Conservation (phyloP, 495 filamentous ascomycete genomes). For the Xylaria flabelliformis region DNA sequence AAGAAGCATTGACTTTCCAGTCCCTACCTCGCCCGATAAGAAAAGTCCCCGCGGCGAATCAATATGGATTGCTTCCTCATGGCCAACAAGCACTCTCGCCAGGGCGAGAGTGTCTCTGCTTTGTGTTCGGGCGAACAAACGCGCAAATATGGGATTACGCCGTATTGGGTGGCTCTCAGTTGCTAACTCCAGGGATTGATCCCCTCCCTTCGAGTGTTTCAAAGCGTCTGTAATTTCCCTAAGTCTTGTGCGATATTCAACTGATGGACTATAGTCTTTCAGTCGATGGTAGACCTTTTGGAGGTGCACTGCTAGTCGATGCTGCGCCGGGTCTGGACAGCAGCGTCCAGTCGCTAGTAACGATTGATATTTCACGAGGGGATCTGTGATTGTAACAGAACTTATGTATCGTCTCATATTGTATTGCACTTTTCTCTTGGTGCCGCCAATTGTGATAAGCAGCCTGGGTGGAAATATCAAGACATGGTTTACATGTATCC, state of each 20-base stretch:
- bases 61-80: conserved; percentile 67
- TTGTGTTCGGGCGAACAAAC: conserved; percentile 46
- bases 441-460: background rate
- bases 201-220: conserved; percentile 19
- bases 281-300: conserved; percentile 70
- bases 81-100: conserved; percentile 62
- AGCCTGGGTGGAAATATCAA: background rate
- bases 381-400: conserved; percentile 71
- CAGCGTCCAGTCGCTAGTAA: conserved; percentile 65
- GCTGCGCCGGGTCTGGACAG: conserved; percentile 68
- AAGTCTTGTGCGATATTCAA: conserved; percentile 65
- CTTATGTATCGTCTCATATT: conserved; percentile 47
- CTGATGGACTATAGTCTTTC: conserved; percentile 71
- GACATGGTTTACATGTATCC: background rate
- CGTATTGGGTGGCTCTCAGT: conserved; percentile 54
- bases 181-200: conserved; percentile 43
- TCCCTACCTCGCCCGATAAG: conserved; percentile 74
- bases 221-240: conserved; percentile 56
- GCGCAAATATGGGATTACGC: conserved; percentile 57
- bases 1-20: conserved; percentile 73
- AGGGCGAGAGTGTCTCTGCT: conserved; percentile 61
- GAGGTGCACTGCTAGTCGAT: conserved; percentile 70
- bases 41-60: conserved; percentile 70
- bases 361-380: conserved; percentile 69
- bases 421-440: background rate